A percentile compares a stretch with the other conserved stretches of the same genome.
phyloP scores from a whole-genome alignment of 1,139 yeast genomes.

The Kodamaea sp. region DNA sequence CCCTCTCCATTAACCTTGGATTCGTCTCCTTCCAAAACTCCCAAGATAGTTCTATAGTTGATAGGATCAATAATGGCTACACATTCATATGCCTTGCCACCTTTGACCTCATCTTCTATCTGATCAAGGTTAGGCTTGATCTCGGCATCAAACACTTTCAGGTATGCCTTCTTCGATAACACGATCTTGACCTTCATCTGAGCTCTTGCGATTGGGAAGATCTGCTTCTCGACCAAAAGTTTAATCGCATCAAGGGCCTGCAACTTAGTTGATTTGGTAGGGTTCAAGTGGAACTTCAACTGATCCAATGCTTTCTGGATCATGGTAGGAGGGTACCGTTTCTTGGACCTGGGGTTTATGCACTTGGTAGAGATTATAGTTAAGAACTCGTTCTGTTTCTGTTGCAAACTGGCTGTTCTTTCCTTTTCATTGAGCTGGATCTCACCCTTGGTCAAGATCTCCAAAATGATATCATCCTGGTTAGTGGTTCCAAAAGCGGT shows the following conservation, averaged over 20 bases:
- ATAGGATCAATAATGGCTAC: constrained; percentile 87
- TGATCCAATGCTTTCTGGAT: constrained; percentile 84
- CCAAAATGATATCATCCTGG: constrained; percentile 70
- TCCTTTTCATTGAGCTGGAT: constrained; percentile 94
- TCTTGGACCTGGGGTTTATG: constrained; percentile 84
- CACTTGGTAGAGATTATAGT: constrained; percentile 87
- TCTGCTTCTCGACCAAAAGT: constrained; percentile 69
- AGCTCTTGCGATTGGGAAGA: constrained; percentile 92
- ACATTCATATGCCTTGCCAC: constrained; percentile 55
- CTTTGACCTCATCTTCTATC: constrained; percentile 54
- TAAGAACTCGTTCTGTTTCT: constrained; percentile 79
- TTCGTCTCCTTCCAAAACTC: constrained; percentile 55
- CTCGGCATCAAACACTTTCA: constrained; percentile 45
- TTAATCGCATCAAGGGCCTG: constrained; percentile 94
- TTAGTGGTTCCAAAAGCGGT: constrained; percentile 77
- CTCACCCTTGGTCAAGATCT: constrained; percentile 87
- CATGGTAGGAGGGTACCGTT: constrained; percentile 93
- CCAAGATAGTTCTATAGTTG: constrained; percentile 68
- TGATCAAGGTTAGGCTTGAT: constrained; percentile 53
- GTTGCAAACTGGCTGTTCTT: constrained; percentile 71
- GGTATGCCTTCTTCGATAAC: constrained; percentile 52
- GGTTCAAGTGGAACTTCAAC: constrained; percentile 75
- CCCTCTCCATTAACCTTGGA: constrained; percentile 59
- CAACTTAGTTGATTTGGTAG: constrained; percentile 78
- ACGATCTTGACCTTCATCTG: constrained; percentile 80